phyloP scores from a whole-genome alignment of 257 asterid genomes.

The Solanum chiquidenum region DNA sequence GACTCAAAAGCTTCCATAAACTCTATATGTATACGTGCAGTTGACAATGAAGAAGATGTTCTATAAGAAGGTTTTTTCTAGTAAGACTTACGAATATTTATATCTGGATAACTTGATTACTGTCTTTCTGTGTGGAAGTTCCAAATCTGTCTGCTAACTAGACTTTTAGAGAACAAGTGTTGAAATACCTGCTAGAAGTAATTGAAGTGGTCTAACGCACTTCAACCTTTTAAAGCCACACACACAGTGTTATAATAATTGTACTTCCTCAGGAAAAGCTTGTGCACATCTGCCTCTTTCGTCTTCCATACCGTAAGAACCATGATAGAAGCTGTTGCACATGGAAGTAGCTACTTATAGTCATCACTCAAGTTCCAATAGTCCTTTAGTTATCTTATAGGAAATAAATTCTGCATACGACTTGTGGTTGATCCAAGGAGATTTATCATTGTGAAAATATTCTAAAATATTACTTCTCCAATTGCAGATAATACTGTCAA shows the following conservation, averaged over 20 bases:
- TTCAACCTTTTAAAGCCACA: not conserved
- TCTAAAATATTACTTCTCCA: not conserved
- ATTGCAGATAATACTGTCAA: slow-evolving; percentile 1
- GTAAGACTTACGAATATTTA: not conserved
- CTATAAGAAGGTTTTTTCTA: not conserved
- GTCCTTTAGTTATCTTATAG: not conserved
- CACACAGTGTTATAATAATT: not conserved
- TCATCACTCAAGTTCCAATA: not conserved
- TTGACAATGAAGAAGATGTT: not conserved
- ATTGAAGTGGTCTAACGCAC: not conserved
- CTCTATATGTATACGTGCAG: not conserved
- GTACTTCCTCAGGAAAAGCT: not conserved
- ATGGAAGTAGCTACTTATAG: not conserved
- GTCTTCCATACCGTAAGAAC: not conserved
- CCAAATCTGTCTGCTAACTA: not conserved
- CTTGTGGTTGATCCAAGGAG: not conserved
- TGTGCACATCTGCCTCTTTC: not conserved
- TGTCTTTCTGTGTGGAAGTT: not conserved
- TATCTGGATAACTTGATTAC: not conserved
- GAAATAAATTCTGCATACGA: not conserved
- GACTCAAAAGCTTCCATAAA: not conserved
- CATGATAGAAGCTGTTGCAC: not conserved
- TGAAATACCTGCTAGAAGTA: not conserved
- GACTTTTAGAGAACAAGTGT: not conserved
- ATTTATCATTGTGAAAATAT: not conserved